Evolutionary conservation across 352 stramenopile species (phyloP), one percentile per base, ranked within the genome.

Genomic region (Halophytophthora polymorphica): DNA sequence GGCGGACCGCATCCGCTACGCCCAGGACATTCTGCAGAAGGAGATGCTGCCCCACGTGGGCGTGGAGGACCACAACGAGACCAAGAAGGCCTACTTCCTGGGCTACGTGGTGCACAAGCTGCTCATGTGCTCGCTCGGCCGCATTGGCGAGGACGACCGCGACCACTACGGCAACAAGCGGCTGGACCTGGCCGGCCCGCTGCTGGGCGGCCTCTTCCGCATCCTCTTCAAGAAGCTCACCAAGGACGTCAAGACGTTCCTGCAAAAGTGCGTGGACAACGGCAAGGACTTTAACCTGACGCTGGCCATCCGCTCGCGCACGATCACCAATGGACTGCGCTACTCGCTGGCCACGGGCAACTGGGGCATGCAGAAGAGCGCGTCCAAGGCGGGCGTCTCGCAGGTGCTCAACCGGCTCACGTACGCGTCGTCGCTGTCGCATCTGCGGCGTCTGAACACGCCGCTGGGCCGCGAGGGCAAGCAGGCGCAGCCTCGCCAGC

Each of bases 151-250:
- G 72, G 97, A 99, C 65, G 98, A 99, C 71, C 92, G 97, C 58
- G 98, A 99, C 83, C 97, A 99, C 71, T 99, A 99, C 76, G 96
- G 96, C 45, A 99, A 99, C 83, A 99, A 99, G 67, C 88, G 98
- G 33, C 67, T 99, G 29, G 98, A 99, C 90, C 79, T 99, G 47
- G 98, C 97, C 18, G 98, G 98, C 56, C 96, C 97, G 10, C 69
- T 99, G 49, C 77, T 99, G 4, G 97, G 90, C 23, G 93, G 96
- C 29, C 77, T 99, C 36, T 99, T 99, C 77, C 90, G 97, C 50
- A 84, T 98, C 39, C 73, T 99, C 21, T 99, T 99, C 70, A 91
- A 98, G 63, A 99, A 99, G 66, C 78, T 99, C 37, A 99, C 94
- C 5, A 99, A 98, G 76, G 97, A 99, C 61, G 94, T 99, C 17